Evolutionary conservation across 192 early-diverging fungal species (phyloP).

Genomic region (Podila minutissima): DNA sequence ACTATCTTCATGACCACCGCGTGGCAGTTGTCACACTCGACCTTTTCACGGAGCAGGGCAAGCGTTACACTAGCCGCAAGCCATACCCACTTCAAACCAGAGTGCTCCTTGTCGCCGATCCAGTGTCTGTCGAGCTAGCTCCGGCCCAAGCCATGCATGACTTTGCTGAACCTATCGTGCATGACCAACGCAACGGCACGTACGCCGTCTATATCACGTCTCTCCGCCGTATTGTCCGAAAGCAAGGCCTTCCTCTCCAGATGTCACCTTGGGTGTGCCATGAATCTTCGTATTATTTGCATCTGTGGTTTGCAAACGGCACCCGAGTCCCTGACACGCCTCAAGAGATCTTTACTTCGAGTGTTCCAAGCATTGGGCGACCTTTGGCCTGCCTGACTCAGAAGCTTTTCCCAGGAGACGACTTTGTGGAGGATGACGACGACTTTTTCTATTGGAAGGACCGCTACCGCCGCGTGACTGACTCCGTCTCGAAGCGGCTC

Average conservation of each 20-base stretch:
- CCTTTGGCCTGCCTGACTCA: conserved; percentile 5
- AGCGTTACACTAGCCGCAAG: conserved; percentile 11
- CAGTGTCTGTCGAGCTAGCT: conserved; percentile 20
- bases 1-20: background rate
- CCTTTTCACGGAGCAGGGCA: background rate
- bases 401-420: background rate
- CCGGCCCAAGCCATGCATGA: conserved; percentile 1
- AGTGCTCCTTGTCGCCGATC: conserved; percentile 10
- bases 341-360: conserved; percentile 33
- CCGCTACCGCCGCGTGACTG: conserved; percentile 3
- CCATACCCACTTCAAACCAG: conserved; percentile 13
- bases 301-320: conserved; percentile 49
- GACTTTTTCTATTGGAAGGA: conserved; percentile 11
- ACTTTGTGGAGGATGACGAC: conserved; percentile 4
- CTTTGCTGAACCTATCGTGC: conserved; percentile 26
- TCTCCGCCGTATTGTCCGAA: background rate
- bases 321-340: conserved; percentile 14
- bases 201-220: conserved; percentile 15
- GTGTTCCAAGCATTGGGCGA: background rate
- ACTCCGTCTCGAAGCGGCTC: background rate
- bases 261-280: conserved; percentile 6
- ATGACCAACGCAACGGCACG: conserved; percentile 7
- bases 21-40: background rate
- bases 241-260: background rate
- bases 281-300: conserved; percentile 20